phyloP scores from a whole-genome alignment of 345 rosid genomes.

The Syzygium aqueum region DNA sequence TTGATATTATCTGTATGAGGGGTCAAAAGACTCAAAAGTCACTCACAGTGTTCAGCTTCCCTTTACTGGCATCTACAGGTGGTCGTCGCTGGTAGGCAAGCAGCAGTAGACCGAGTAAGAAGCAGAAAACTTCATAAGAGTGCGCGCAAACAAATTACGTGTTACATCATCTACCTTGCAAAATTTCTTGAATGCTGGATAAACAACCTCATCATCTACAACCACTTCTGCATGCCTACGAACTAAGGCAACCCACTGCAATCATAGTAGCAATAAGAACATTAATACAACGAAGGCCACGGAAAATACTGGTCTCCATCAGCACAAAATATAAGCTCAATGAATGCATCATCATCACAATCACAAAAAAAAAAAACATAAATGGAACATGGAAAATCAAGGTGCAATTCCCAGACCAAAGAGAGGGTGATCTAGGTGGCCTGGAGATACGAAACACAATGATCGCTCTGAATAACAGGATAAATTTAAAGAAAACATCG shows the following conservation, averaged over 20 bases:
- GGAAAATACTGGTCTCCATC: background rate
- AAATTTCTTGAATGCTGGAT: conserved; percentile 55
- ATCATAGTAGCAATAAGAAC: background rate
- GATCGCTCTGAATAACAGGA: background rate
- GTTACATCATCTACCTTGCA: conserved; percentile 53
- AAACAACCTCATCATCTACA: conserved; percentile 58
- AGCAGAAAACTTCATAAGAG: background rate
- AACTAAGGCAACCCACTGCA: conserved; percentile 76
- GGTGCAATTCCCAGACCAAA: background rate
- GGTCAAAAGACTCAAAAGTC: background rate
- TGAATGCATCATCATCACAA: background rate
- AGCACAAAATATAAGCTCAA: background rate
- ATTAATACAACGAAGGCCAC: background rate
- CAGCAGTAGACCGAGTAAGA: background rate
- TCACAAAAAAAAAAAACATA: background rate
- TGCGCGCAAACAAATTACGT: background rate
- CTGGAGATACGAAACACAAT: background rate
- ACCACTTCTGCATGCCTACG: conserved; percentile 73
- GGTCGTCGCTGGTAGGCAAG: conserved; percentile 49
- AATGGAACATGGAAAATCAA: background rate
- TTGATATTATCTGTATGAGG: background rate
- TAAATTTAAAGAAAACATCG: background rate
- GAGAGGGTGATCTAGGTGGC: background rate
- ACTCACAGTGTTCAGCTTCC: conserved; percentile 63
- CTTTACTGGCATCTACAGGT: conserved; percentile 45